Conservation (phyloP, 139 green algal species). For the Trebouxia sp. region DNA sequence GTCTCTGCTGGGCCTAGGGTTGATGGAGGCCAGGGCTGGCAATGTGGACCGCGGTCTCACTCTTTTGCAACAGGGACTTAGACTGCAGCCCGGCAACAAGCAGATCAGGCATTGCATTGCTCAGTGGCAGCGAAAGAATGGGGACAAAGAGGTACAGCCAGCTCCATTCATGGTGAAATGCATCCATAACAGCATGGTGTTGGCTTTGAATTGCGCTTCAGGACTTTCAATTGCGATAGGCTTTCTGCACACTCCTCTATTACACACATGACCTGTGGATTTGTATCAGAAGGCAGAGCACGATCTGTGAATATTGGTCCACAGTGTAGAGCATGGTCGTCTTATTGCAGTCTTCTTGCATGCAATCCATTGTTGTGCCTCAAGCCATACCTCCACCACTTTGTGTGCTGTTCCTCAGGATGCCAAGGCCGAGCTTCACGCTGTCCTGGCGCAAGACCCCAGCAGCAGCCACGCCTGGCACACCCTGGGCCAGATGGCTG, state of each 20-base stretch:
- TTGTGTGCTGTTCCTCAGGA: constrained; percentile 17
- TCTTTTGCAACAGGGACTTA: constrained; percentile 29
- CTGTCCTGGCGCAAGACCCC: constrained; percentile 43
- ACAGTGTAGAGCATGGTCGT: too few species aligned
- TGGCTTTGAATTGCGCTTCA: too few species aligned
- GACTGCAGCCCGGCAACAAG: constrained; percentile 35
- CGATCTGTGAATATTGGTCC: too few species aligned
- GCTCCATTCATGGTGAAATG: too few species aligned
- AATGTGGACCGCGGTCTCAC: constrained; percentile 4
- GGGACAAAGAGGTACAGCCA: constrained; percentile 14
- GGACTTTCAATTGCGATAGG: too few species aligned
- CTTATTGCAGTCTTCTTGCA: too few species aligned
- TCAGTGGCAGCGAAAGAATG: constrained; percentile 35
- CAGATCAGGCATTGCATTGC: constrained; percentile 33
- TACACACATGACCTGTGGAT: too few species aligned
- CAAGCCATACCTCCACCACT: too few species aligned
- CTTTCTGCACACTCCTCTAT: too few species aligned
- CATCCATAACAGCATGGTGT: too few species aligned
- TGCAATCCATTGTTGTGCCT: too few species aligned
- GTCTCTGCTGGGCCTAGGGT: constrained; percentile 37
- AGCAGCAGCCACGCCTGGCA: constrained; percentile 57
- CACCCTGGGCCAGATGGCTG: constrained; percentile 53
- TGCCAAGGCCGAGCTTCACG: constrained; percentile 40
- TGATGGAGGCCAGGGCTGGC: constrained; percentile 42
- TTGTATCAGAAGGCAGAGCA: too few species aligned